Percentiles rank a stretch among this genome's conserved stretches.
phyloP scores from a whole-genome alignment of 495 filamentous ascomycete species.

The Aspergillus haitiensis region DNA sequence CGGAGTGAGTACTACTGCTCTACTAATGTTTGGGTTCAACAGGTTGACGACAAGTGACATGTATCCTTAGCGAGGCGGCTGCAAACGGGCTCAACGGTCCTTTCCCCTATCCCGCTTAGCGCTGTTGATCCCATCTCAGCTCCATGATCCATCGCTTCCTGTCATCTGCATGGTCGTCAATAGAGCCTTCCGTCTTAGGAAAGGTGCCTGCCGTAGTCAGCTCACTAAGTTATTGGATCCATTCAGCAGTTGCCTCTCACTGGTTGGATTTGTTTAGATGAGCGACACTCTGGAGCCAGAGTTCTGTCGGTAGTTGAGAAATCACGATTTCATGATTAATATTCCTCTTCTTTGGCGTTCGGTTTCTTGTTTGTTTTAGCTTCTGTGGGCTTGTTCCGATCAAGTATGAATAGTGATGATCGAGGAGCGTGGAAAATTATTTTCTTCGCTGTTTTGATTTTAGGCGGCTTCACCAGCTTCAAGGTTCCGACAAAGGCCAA shows the following conservation, averaged over 20 bases:
- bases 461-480: too few species aligned
- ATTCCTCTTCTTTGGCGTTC: background rate
- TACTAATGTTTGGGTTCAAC: background rate
- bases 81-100: constrained; percentile 23
- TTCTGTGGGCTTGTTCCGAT: too few species aligned
- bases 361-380: too few species aligned
- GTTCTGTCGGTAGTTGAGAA: background rate
- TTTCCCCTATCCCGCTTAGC: constrained; percentile 19
- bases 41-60: background rate
- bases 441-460: too few species aligned
- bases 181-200: constrained; percentile 9
- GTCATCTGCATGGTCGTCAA: constrained; percentile 8
- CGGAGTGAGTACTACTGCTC: background rate
- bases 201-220: background rate
- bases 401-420: too few species aligned
- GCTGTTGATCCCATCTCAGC: constrained; percentile 24
- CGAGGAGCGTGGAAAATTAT: too few species aligned
- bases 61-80: constrained; percentile 8
- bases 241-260: background rate
- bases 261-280: background rate
- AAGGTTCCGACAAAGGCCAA: too few species aligned
- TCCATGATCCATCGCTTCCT: constrained; percentile 23
- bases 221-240: background rate
- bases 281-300: background rate
- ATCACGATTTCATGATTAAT: background rate